Conservation (phyloP, 805 yeast species). For the Phaffomyces opuntiae region DNA sequence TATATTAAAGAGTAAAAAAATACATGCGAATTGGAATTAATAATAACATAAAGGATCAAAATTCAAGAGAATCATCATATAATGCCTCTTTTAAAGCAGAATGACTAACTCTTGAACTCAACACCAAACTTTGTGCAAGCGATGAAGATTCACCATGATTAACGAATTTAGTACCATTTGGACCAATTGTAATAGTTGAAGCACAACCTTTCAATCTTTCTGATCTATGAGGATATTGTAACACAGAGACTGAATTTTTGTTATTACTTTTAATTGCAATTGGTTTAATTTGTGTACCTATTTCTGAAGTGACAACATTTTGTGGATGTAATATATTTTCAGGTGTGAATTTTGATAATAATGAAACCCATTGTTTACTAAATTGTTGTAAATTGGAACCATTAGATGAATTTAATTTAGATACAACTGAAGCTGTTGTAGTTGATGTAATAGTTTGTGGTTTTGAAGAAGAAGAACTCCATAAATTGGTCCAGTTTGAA, state of each 20-base stretch:
- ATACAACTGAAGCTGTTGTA: background rate
- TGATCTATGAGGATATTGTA: constrained; percentile 3
- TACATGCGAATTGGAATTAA: background rate
- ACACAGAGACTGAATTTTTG: background rate
- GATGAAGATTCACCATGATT: constrained; percentile 22
- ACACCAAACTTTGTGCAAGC: constrained; percentile 14
- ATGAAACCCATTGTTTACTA: constrained; percentile 13
- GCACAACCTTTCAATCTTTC: constrained; percentile 17
- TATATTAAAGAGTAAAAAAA: background rate
- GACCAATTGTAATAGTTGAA: constrained; percentile 23
- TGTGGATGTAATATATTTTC: constrained; percentile 7
- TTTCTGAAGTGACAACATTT: constrained; percentile 16
- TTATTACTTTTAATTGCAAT: background rate
- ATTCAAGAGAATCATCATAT: constrained; percentile 3
- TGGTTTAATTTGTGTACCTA: constrained; percentile 14
- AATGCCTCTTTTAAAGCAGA: constrained; percentile 22
- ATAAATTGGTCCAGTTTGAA: constrained; percentile 1
- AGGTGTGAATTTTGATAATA: constrained; percentile 11
- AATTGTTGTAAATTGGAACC: background rate
- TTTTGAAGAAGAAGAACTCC: background rate
- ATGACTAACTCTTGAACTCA: constrained; percentile 21
- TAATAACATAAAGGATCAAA: background rate
- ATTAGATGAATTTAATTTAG: background rate
- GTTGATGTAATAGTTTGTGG: background rate
- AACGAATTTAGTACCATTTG: constrained; percentile 20